Base-by-base conservation (phyloP, 164 flowering plant species). In the Taxillus chinensis region DNA sequence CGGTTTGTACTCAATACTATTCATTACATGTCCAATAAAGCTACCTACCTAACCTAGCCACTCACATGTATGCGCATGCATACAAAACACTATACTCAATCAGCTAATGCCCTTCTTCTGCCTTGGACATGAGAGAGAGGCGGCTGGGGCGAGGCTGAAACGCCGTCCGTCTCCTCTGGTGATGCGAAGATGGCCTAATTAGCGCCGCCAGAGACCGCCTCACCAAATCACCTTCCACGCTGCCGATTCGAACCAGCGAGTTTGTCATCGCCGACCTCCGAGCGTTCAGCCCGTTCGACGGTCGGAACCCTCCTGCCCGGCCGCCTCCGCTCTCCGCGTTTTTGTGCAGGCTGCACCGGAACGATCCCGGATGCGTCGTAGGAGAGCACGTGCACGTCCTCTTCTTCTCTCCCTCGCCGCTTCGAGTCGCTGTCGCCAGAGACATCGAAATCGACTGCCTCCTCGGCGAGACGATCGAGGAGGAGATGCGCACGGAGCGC, bases 281-380 rank as follows among this genome's bases (percentile, higher is more conserved):
- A 5, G 59, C 59, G 41, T 40, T 38, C 41, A 56, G 16, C 57
- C 57, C 9, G 37, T 55, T 55, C 57, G 57, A 55, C 13, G 12
- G 42, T 3, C 38, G 5, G 5, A 3, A 2, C 59, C 15, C 4
- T 3, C 3, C 14, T 4, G 11, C 5, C 6, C 14, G 4, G 8
- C 5, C 5, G 17, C 17, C 54, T 3, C 4, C 17, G 17, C 17
- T n/a, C n/a, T n/a, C n/a, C 17, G 7, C 3, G 14, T 40, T 38
- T 41, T 13, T 56, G 59, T 56, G 59, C 13, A 37, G 14, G 41
- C 59, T 38, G 59, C 59, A 56, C 41, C 59, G 40, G 41, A 56
- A 56, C 5, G 59, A 56, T 4, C 59, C 59, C 59, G 59, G 59
- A 13, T 56, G 59, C 41, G 59, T 56, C 59, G 59, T 56, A 13